These are phyloP conservation scores for Casuarina cunninghamiana DNA, from an alignment of 306 rosid genomes.

Conservation along the genomic window DNA sequence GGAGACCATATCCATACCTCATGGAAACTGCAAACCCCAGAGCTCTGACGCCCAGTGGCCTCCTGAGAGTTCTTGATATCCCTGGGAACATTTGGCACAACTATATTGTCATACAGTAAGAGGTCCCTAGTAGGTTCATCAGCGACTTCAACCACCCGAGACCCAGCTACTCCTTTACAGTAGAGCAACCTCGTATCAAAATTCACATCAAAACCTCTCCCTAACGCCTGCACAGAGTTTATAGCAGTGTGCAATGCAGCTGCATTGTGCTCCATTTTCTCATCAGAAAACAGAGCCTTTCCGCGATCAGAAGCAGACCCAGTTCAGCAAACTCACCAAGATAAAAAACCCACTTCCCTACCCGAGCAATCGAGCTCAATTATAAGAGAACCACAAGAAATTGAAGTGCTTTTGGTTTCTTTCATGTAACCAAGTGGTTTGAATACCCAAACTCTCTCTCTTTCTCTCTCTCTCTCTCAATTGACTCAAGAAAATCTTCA, in stretches of 20 bases:
- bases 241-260: constrained; percentile 87
- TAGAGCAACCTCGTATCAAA: constrained; percentile 90
- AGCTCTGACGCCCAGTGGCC: constrained; percentile 49
- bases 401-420: constrained; percentile 10
- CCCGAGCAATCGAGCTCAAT: constrained; percentile 31
- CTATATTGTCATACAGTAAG: constrained; percentile 57
- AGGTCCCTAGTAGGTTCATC: constrained; percentile 61
- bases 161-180: constrained; percentile 80
- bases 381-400: constrained; percentile 35
- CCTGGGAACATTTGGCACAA: constrained; percentile 65
- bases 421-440: background rate
- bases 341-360: constrained; percentile 23
- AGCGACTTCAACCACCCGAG: constrained; percentile 66
- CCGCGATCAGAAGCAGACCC: constrained; percentile 21
- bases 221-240: constrained; percentile 84
- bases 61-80: constrained; percentile 56
- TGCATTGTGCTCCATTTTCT: constrained; percentile 74
- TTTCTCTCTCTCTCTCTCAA: constrained; percentile 3
- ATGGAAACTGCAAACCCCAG: constrained; percentile 70
- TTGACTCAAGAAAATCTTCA: constrained; percentile 29
- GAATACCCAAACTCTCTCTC: constrained; percentile 28
- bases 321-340: constrained; percentile 19
- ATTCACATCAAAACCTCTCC: constrained; percentile 91
- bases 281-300: constrained; percentile 40
- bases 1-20: constrained; percentile 43